Evolutionary conservation across 2,329 filamentous ascomycete genomes (phyloP), one percentile per base, ranked within the genome.

Genomic region (Podosphaera fusca): DNA sequence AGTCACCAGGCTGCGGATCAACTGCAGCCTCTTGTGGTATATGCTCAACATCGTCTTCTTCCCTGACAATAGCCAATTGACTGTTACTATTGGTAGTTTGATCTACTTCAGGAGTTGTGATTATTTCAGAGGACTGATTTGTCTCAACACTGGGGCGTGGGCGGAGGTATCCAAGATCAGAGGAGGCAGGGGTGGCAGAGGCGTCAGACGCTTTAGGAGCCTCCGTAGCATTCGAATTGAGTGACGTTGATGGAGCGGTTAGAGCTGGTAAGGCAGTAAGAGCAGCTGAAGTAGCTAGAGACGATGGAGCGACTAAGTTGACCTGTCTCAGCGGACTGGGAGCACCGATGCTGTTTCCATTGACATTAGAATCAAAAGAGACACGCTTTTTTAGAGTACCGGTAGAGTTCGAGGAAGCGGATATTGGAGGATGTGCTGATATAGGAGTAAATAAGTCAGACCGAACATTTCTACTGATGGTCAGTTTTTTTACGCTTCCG

Each of bases 391-490:
- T 82, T 46, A 85, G 70, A 53, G 72, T 70, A 9, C 71, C 63
- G 58, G 69, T 65, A 64, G 75, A 72, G n/a, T 21, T 36, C 36
- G 70, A 65, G 67, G 63, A 59, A 67, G 61, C 68, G 61, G 50
- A 59, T 61, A 38, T 66, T 60, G 58, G 66, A 63, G 52, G 62
- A 36, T 59, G 60, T 12, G 72, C 75, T 0, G 79, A 78, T 1
- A 79, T 78, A 1, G 75, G 78, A 2, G 75, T 76, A 66, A 83
- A 84, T 14, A 82, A 73, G 64, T 87, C 84, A 58, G 78, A 88
- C 56, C 86, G 79, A 67, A 98, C 75, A 62, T 83, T 84, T 61
- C 87, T 83, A 70, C 95, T 94, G 67, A 98, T 95, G 56, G 89
- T 84, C 58, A 98, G 77, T 69, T 88, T 89, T 73, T 95, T 95